Percentiles rank a stretch among this genome's conserved stretches.
These are phyloP conservation scores for Lipomyces starkeyi DNA, from an alignment of 805 yeast genomes.

Conservation along the genomic window DNA sequence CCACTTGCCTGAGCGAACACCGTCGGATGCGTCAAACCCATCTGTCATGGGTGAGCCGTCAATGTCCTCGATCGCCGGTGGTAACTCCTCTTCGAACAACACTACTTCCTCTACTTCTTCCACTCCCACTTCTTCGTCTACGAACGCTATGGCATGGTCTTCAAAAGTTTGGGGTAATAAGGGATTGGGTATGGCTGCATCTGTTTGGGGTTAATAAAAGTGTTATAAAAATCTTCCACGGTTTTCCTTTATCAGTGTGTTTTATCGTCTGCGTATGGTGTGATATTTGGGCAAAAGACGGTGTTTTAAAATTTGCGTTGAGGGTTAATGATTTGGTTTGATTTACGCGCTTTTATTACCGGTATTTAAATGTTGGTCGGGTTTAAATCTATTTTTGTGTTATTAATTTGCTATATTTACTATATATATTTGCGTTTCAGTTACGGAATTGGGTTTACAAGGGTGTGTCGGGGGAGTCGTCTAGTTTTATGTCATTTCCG, in stretches of 20 bases:
- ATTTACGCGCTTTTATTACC: slow-evolving; percentile 4
- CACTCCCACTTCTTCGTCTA: slow-evolving; percentile 24
- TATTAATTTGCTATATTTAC: slow-evolving; percentile 13
- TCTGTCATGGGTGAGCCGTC: slow-evolving; percentile 24
- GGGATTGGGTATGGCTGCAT: slow-evolving; percentile 39
- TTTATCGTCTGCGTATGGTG: slow-evolving; percentile 17
- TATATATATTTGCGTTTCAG: slow-evolving; percentile 1
- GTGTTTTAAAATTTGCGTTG: slow-evolving; percentile 27
- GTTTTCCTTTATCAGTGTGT: slow-evolving; percentile 1
- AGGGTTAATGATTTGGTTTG: slow-evolving; percentile 11
- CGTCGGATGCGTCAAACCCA: slow-evolving; percentile 34
- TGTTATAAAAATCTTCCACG: slow-evolving; percentile 10
- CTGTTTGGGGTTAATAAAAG: slow-evolving; percentile 37
- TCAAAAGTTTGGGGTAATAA: slow-evolving; percentile 38
- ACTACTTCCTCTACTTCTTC: slow-evolving; percentile 15
- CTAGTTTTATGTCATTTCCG: slow-evolving; percentile 10
- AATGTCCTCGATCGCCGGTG: slow-evolving; percentile 11
- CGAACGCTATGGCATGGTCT: slow-evolving; percentile 34
- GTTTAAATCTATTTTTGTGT: slow-evolving; percentile 9
- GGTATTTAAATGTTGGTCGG: slow-evolving; percentile 14
- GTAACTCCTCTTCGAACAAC: slow-evolving; percentile 7
- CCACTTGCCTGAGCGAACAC: slow-evolving; percentile 32
- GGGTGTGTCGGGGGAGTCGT: neutral
- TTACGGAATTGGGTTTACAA: slow-evolving; percentile 14
- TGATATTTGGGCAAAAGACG: slow-evolving; percentile 32